Evolutionary conservation across 345 rosid species (phyloP), one percentile per base, ranked within the genome.

Genomic region (Heritiera fomes): DNA sequence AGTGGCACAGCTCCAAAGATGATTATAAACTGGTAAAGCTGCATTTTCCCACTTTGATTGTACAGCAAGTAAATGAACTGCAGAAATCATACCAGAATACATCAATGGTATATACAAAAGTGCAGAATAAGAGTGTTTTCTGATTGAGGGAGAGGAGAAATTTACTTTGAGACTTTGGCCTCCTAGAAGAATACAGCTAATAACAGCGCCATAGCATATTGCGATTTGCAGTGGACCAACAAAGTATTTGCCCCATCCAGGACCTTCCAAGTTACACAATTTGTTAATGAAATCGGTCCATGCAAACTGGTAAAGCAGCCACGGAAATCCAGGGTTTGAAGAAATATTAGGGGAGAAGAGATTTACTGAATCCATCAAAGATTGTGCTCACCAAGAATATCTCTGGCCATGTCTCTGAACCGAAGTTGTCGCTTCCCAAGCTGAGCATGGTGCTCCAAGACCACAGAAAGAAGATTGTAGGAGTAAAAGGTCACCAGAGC

Each of bases 111-210:
- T 17, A 13, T 12, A 50, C 7, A 18, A 23, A 55, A 55, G 1
- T 18, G 8, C 1, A 41, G 15, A 15, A 13, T 20, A 4, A 58
- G 65, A 20, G 43, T 23, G 41, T 17, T 75, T 46, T 56, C 38
- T 6, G 63, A 38, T 11, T 30, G 66, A 17, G 40, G 32, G 23
- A 75, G 20, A 56, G 58, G 32, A 63, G n/a, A 56, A 14, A 28
- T 80, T 45, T 3, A 90, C 90, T 89, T 90, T 87, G 76, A 90
- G 88, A 61, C 87, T 84, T 69, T 90, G 91, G 17, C 91, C 91
- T 46, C 90, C 93, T 52, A 88, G 84, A 56, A 88, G 85, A 50
- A 55, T 76, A 11, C 87, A 70, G 11, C 38, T 75, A 71, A 86
- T 87, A 1, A 87, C 93, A 13, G 90, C 84, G 61, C 89, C 91